Percentiles rank a stretch among this genome's conserved stretches.
Evolutionary conservation across 2,329 filamentous ascomycete genomes (phyloP).

Genomic region (Hypoxylon sp.): DNA sequence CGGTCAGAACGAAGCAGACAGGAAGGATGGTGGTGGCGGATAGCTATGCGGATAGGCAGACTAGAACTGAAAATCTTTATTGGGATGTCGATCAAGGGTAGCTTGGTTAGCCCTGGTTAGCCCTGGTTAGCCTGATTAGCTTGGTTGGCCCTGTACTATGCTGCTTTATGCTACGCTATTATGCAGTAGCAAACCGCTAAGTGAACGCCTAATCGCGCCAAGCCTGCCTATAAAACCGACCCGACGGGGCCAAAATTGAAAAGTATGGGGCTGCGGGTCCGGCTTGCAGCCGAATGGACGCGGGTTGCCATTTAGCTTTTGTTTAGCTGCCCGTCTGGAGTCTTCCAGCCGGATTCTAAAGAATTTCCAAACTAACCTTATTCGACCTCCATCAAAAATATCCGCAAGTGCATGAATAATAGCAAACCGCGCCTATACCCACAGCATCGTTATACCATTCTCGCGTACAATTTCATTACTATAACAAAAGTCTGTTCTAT

Average conservation of each 20-base stretch:
- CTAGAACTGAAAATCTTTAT: constrained; percentile 36
- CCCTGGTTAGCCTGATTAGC: constrained; percentile 1
- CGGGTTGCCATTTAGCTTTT: constrained; percentile 27
- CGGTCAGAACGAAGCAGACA: constrained; percentile 1
- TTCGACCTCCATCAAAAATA: constrained; percentile 5
- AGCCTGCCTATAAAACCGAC: constrained; percentile 38
- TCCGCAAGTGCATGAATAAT: constrained; percentile 1
- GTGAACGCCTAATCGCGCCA: constrained; percentile 26
- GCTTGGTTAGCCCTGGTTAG: constrained; percentile 9
- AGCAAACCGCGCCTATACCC: not conserved
- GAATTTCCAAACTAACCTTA: constrained; percentile 36
- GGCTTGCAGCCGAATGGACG: constrained; percentile 40
- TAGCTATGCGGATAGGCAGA: constrained; percentile 17
- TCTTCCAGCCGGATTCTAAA: constrained; percentile 30
- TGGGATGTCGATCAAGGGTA: constrained; percentile 41
- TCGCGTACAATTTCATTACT: constrained; percentile 12
- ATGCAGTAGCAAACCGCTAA: constrained; percentile 33
- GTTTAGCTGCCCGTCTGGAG: constrained; percentile 19
- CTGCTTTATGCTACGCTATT: not conserved
- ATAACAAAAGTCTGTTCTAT: constrained; percentile 4
- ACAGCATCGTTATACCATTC: constrained; percentile 9
- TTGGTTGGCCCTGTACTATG: constrained; percentile 17
- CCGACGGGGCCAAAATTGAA: constrained; percentile 37
- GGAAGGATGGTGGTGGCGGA: constrained; percentile 21
- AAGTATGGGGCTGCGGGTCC: constrained; percentile 34